Base-by-base conservation (phyloP, 148 eudicot species). In the Polygonum aviculare region DNA sequence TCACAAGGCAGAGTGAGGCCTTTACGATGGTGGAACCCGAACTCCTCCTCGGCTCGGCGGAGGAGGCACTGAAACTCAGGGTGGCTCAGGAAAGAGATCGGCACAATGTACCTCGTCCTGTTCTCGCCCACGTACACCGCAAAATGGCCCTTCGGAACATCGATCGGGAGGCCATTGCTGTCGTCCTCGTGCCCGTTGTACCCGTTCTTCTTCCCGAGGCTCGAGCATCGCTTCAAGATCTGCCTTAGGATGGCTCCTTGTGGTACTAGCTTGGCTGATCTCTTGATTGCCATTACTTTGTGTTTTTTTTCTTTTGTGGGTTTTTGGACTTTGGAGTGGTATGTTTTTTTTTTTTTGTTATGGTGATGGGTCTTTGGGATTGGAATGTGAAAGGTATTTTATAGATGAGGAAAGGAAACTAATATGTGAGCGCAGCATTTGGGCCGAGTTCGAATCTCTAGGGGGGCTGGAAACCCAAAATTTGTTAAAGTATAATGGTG, bases 1-100 rank as follows among this genome's bases (percentile, higher is more conserved):
- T 93, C 97, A 65, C 97, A 93, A 22, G 98, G 98, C 72, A 93
- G 84, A 1, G 93, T 93, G 74, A 93, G 86, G 9, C 98, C 98
- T 90, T 87, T 93, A 2, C 87, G 85, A 59, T 93, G 94, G 79
- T 85, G 84, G 76, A 93, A 93, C 0, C 98, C 98, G 33, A 93
- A 93, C 80, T 91, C 98, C 52, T 93, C 97, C 63, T 91, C 98
- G 4, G 97, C 97, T 12, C 79, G 83, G 8, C 65, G 88, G 48
- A 93, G 94, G 12, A 93, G 86, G 80, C 83, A 73, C 40, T 90
- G 98, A 54, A 93, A 93, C 67, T 90, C 84, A 0, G 97, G 98
- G 62, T 88, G 90, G 14, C 81, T 79, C 9, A 93, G 52, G 74
- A 87, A 90, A 5, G 94, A 91, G 49, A 93, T 86, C 16, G 98